A percentile compares a stretch with the other conserved stretches of the same genome.
Evolutionary conservation across 2,329 filamentous ascomycete genomes (phyloP).

Genomic region (Calonectria fujianensis): DNA sequence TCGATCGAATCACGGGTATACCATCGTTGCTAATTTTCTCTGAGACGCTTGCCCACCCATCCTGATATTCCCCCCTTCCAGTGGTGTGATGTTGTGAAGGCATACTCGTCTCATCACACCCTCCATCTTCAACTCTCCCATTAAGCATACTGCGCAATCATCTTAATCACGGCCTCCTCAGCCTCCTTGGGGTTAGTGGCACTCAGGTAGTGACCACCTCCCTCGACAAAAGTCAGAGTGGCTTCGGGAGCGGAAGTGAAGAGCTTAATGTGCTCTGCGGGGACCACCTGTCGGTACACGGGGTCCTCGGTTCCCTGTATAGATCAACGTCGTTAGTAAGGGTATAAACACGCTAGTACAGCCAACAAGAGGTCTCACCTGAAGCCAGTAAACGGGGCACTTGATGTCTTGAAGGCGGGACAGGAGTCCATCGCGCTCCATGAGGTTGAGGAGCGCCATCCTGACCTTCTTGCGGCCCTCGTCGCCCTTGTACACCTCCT

Average conservation of each 20-base stretch:
- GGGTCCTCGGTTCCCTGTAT: constrained; percentile 67
- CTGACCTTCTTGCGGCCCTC: constrained; percentile 69
- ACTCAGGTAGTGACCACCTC: constrained; percentile 69
- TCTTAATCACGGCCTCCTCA: constrained; percentile 65
- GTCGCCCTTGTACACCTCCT: constrained; percentile 68
- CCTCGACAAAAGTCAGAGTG: constrained; percentile 65
- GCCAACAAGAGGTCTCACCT: constrained; percentile 59
- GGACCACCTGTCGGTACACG: constrained; percentile 63
- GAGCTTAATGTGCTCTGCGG: constrained; percentile 69
- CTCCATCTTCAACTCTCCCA: background rate
- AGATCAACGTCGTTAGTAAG: constrained; percentile 31
- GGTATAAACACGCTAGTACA: background rate
- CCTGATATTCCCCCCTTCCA: background rate
- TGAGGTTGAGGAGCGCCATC: constrained; percentile 66
- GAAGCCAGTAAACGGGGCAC: constrained; percentile 72
- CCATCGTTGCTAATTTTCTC: background rate
- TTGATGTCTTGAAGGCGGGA: constrained; percentile 67
- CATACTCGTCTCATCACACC: constrained; percentile 7
- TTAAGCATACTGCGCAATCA: constrained; percentile 64
- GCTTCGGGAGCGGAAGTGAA: constrained; percentile 68
- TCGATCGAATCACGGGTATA: background rate
- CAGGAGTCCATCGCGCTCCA: constrained; percentile 69
- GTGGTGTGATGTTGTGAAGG: background rate
- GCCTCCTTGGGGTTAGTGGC: constrained; percentile 69
- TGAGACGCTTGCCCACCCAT: background rate